Conservation (phyloP, 352 stramenopile species). For the Phytophthora parvispora region DNA sequence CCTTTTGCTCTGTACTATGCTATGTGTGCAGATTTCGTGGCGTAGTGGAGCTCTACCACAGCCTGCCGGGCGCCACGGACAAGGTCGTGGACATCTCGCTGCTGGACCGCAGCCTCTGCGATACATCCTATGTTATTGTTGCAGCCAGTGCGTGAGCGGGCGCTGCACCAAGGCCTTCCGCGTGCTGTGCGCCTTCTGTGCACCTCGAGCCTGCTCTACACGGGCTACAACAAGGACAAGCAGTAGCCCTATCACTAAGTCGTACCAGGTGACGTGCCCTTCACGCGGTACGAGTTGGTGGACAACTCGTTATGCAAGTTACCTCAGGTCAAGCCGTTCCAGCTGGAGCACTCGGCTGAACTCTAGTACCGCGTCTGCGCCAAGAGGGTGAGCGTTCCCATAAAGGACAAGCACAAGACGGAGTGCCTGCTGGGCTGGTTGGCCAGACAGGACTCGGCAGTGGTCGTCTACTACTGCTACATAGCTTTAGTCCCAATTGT, state of each 20-base stretch:
- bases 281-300: slow-evolving; percentile 71
- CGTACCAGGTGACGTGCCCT: slow-evolving; percentile 75
- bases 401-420: too few species aligned
- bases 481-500: too few species aligned
- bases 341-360: slow-evolving; percentile 35
- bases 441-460: too few species aligned
- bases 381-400: too few species aligned
- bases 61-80: slow-evolving; percentile 62
- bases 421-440: too few species aligned
- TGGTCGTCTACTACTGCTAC: too few species aligned
- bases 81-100: slow-evolving; percentile 71
- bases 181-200: slow-evolving; percentile 81
- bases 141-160: slow-evolving; percentile 90
- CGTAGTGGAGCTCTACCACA: slow-evolving; percentile 88
- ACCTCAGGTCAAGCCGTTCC: slow-evolving; percentile 32
- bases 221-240: slow-evolving; percentile 82
- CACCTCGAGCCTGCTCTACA: slow-evolving; percentile 79
- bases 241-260: slow-evolving; percentile 89
- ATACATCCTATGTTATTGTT: slow-evolving; percentile 87
- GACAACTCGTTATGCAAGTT: slow-evolving; percentile 66
- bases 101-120: slow-evolving; percentile 75
- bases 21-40: too few species aligned
- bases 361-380: too few species aligned
- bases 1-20: too few species aligned
- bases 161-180: slow-evolving; percentile 89